A percentile compares a stretch with the other conserved stretches of the same genome.
Evolutionary conservation across 129 eudicot species (phyloP).

Genomic region (Dittrichia graveolens): DNA sequence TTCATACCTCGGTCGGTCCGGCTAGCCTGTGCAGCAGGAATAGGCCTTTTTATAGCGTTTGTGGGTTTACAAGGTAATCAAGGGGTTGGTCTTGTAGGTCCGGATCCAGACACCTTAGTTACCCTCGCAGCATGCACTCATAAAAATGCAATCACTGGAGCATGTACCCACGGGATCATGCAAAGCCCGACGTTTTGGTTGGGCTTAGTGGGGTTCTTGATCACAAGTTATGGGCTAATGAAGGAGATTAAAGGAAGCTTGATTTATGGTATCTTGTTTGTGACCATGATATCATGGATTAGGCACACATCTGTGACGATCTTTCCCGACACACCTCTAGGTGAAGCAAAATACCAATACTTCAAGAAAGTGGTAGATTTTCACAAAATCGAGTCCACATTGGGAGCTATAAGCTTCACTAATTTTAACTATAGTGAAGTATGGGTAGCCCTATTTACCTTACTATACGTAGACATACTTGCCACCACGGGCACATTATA

Average conservation of each 20-base stretch:
- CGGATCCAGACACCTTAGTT: constrained; percentile 61
- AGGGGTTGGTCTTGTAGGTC: constrained; percentile 84
- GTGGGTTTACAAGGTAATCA: constrained; percentile 76
- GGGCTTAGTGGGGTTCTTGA: constrained; percentile 61
- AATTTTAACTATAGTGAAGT: constrained; percentile 65
- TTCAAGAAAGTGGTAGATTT: constrained; percentile 76
- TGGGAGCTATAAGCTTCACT: constrained; percentile 68
- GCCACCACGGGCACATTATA: constrained; percentile 88
- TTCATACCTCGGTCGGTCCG: constrained; percentile 67
- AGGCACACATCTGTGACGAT: constrained; percentile 68
- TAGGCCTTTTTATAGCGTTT: constrained; percentile 87
- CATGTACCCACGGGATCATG: constrained; percentile 65
- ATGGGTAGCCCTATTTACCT: constrained; percentile 75
- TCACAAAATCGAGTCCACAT: constrained; percentile 67
- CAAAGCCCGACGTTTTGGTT: constrained; percentile 86
- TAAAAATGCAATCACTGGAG: constrained; percentile 54
- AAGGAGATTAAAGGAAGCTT: constrained; percentile 80
- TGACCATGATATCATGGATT: constrained; percentile 76
- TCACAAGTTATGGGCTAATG: constrained; percentile 70
- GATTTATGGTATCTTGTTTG: constrained; percentile 74
- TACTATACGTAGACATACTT: constrained; percentile 73
- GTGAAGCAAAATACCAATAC: constrained; percentile 60
- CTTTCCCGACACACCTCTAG: constrained; percentile 71
- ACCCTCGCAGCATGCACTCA: constrained; percentile 60
- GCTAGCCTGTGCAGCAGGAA: constrained; percentile 69